Base-by-base conservation (phyloP, 306 rosid genomes). In the Castanea sativa region DNA sequence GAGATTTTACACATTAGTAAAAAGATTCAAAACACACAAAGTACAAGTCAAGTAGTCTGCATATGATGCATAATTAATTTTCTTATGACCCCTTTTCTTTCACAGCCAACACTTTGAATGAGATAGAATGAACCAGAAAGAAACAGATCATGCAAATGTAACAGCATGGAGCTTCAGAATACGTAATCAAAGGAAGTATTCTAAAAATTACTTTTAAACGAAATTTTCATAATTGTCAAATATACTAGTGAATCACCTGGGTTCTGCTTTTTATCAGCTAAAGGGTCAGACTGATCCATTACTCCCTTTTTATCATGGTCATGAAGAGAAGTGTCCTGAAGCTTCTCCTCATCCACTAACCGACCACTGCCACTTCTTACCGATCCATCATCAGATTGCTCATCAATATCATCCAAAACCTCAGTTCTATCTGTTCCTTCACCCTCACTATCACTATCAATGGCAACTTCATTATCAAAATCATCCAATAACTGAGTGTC, bases 341-440 rank as follows among this genome's bases (percentile, higher is more conserved):
- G 43, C 59, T 76, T 80, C 75, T 79, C 74, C 69, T 38, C 64
- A 27, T 83, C 83, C 20, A 19, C 71, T 4, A 80, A 83, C 51
- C 73, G 61, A 29, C 55, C 75, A 43, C 30, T 38, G 49, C 27
- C 68, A 49, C 69, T 73, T n/a, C 73, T 70, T 5, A 59, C 81
- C 56, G 49, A 57, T 73, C 80, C 80, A 76, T 87, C 89, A 68
- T 60, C 75, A 29, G 15, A 60, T 15, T 60, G 74, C 23, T 83
- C 89, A 55, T 79, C 83, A 3, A 13, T 73, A 65, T 81, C 76
- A 75, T 76, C 84, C 83, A 93, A 82, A 81, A 88, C 73, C 69
- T 83, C 82, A 65, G 94, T 96, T 49, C 75, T n/a, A 73, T 88
- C 90, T 1, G 74, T 76, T 55, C 73, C 88, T 30, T 89, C 90